Evolutionary conservation across 768 basidiomycete genomes (phyloP).

Genomic region (Mycena pura): DNA sequence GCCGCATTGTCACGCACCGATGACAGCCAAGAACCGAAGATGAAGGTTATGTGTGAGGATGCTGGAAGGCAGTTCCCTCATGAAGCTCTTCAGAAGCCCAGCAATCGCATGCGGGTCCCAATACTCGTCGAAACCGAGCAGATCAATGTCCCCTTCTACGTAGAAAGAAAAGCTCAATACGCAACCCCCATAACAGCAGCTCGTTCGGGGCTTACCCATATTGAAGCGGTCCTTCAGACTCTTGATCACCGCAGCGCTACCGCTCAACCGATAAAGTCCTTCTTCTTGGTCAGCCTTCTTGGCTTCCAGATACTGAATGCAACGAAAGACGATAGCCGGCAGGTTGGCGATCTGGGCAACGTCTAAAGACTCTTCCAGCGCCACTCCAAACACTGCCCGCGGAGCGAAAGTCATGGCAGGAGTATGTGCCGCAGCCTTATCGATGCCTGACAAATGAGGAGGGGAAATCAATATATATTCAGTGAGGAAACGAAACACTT

Average conservation of each 20-base stretch:
- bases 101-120: slow-evolving; percentile 99
- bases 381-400: slow-evolving; percentile 88
- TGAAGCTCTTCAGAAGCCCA: slow-evolving; percentile 90
- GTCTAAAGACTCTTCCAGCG: slow-evolving; percentile 86
- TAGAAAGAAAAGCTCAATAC: slow-evolving; percentile 18
- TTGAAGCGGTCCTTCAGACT: slow-evolving; percentile 93
- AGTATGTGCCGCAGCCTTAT: slow-evolving; percentile 40
- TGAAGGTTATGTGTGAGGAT: slow-evolving; percentile 94
- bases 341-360: slow-evolving; percentile 89
- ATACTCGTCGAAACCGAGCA: slow-evolving; percentile 86
- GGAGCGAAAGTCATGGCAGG: slow-evolving; percentile 49
- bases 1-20: slow-evolving; percentile 80
- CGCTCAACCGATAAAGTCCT: slow-evolving; percentile 95
- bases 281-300: slow-evolving; percentile 97
- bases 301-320: slow-evolving; percentile 92
- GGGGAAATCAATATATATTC: not conserved
- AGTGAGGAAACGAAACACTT: slow-evolving; percentile 19
- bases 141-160: slow-evolving; percentile 94
- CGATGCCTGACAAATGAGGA: not conserved
- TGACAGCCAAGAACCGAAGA: slow-evolving; percentile 87
- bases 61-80: slow-evolving; percentile 92
- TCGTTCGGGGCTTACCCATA: slow-evolving; percentile 57
- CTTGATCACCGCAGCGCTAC: slow-evolving; percentile 95
- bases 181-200: slow-evolving; percentile 15
- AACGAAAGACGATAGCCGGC: slow-evolving; percentile 94